These are phyloP conservation scores for Rhodotorula sp. DNA, from an alignment of 1,284 basidiomycete species.

Conservation along the genomic window DNA sequence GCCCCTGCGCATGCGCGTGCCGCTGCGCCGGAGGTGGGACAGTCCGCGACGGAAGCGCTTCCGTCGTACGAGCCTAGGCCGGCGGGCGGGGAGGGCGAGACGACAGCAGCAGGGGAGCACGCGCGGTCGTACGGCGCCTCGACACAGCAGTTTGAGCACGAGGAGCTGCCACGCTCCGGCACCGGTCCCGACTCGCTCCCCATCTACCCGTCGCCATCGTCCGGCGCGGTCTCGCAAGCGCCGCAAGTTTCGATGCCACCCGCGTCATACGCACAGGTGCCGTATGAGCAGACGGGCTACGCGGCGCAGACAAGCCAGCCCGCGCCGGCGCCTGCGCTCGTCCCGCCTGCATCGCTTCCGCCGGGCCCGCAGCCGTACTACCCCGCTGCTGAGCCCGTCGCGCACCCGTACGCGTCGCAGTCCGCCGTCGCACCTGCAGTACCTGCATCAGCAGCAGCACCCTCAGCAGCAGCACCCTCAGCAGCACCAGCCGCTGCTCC, in stretches of 20 bases:
- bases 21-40: not conserved
- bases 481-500: not conserved
- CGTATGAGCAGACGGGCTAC: not conserved
- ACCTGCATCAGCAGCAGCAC: not conserved
- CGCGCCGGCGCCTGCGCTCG: not conserved
- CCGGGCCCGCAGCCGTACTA: not conserved
- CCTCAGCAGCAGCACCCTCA: not conserved
- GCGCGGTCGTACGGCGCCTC: not conserved
- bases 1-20: not conserved
- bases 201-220: not conserved
- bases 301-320: not conserved
- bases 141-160: not conserved
- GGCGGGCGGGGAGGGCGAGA: not conserved
- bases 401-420: not conserved
- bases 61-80: not conserved
- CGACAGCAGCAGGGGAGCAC: not conserved
- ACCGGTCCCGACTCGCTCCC: conserved; percentile 1
- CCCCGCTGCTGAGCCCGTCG: not conserved
- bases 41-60: not conserved
- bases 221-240: not conserved
- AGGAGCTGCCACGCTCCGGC: not conserved
- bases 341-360: not conserved
- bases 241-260: not conserved
- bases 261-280: not conserved
- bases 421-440: not conserved